Conservation (phyloP, 805 yeast genomes). For the Barnettozyma populi region DNA sequence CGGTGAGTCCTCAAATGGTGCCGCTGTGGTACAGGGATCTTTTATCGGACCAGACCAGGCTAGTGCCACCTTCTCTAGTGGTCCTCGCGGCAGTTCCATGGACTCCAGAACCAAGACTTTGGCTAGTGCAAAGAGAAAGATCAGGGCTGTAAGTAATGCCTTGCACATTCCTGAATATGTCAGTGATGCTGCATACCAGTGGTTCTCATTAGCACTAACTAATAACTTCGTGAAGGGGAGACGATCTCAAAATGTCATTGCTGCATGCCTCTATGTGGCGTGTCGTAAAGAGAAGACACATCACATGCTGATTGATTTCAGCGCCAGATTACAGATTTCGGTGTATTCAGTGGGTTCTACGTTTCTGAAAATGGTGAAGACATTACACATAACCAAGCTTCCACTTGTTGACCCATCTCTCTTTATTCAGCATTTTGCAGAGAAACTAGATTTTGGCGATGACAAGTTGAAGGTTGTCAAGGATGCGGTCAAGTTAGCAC, state of each 20-base stretch:
- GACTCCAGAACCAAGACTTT: slow-evolving; percentile 89
- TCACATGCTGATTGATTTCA: slow-evolving; percentile 94
- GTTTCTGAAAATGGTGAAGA: slow-evolving; percentile 86
- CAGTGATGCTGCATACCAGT: slow-evolving; percentile 79
- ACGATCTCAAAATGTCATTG: slow-evolving; percentile 88
- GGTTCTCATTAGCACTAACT: slow-evolving; percentile 84
- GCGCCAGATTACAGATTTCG: slow-evolving; percentile 81
- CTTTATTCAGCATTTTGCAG: slow-evolving; percentile 91
- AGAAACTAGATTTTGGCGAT: slow-evolving; percentile 74
- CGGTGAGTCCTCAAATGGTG: slow-evolving; percentile 89
- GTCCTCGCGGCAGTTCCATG: slow-evolving; percentile 63
- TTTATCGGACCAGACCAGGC: slow-evolving; percentile 86
- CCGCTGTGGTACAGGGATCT: slow-evolving; percentile 93
- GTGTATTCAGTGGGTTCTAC: slow-evolving; percentile 96
- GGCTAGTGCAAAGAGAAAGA: slow-evolving; percentile 73
- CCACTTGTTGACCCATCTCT: slow-evolving; percentile 94
- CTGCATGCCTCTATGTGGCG: slow-evolving; percentile 91
- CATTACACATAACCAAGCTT: slow-evolving; percentile 64
- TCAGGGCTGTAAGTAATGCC: slow-evolving; percentile 74
- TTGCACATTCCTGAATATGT: slow-evolving; percentile 78
- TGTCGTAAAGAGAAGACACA: slow-evolving; percentile 89
- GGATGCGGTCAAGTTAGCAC: slow-evolving; percentile 85
- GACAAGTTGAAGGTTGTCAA: slow-evolving; percentile 67
- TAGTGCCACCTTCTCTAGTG: slow-evolving; percentile 61
- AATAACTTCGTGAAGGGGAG: slow-evolving; percentile 96